Evolutionary conservation across 345 rosid genomes (phyloP).

Genomic region (Populus pruinosa): DNA sequence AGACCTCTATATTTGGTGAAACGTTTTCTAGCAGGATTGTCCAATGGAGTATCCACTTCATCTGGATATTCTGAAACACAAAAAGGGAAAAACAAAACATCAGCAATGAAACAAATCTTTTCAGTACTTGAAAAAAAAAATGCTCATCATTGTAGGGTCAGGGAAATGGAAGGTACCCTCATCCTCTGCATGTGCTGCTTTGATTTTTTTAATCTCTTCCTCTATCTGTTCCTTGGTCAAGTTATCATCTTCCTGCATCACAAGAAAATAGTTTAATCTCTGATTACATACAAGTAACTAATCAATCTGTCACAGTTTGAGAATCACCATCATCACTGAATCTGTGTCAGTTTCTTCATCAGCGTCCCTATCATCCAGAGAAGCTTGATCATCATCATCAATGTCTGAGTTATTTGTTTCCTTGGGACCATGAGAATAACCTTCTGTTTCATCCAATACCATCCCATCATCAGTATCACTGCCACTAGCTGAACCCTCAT

Average conservation of each 20-base stretch:
- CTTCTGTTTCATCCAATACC: slow-evolving; percentile 68
- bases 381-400: slow-evolving; percentile 67
- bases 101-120: neutral
- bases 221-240: slow-evolving; percentile 78
- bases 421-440: slow-evolving; percentile 35
- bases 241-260: slow-evolving; percentile 71
- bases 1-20: slow-evolving; percentile 90
- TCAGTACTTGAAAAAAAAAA: neutral
- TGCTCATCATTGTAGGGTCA: too few species aligned
- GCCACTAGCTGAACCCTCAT: slow-evolving; percentile 47
- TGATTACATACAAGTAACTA: neutral
- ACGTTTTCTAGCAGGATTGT: slow-evolving; percentile 82
- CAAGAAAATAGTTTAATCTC: slow-evolving; percentile 1
- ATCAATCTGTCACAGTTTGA: neutral
- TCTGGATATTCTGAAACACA: slow-evolving; percentile 76
- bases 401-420: slow-evolving; percentile 32
- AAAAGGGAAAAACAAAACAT: neutral
- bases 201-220: slow-evolving; percentile 70
- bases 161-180: slow-evolving; percentile 53
- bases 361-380: slow-evolving; percentile 51
- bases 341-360: slow-evolving; percentile 82
- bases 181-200: slow-evolving; percentile 86
- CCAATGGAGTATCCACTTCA: slow-evolving; percentile 89
- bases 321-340: slow-evolving; percentile 72
- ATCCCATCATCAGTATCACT: slow-evolving; percentile 59